phyloP scores from a whole-genome alignment of 2,329 filamentous ascomycete genomes.

The Fusarium luffae region DNA sequence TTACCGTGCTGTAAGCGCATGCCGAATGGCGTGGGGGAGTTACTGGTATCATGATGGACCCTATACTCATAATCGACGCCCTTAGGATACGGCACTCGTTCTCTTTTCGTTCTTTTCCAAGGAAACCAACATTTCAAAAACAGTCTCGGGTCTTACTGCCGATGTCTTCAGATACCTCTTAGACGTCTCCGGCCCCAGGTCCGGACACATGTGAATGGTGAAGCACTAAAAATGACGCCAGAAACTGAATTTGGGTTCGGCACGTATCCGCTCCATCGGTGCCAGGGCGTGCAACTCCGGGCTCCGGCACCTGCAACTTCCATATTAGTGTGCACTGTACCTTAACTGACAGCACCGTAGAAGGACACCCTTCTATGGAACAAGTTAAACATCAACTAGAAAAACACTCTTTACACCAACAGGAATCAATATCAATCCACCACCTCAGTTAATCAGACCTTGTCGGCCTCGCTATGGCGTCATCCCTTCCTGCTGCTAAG shows the following conservation, averaged over 20 bases:
- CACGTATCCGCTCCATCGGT: conserved; percentile 30
- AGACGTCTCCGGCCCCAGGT: conserved; percentile 9
- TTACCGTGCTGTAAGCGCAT: neutral
- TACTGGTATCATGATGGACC: neutral
- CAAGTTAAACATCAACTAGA: conserved; percentile 8
- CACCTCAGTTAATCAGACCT: conserved; percentile 10
- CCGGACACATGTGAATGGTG: conserved; percentile 17
- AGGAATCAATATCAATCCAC: conserved; percentile 18
- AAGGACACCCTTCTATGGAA: conserved; percentile 2
- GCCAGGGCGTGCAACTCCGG: conserved; percentile 21
- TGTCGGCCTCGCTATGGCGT: conserved; percentile 57
- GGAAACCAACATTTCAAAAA: neutral
- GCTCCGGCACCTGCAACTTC: neutral
- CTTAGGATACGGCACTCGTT: neutral
- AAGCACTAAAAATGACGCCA: conserved; percentile 22
- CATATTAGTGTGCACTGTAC: conserved; percentile 24
- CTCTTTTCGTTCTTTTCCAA: neutral
- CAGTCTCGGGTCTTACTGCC: conserved; percentile 29
- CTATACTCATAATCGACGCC: neutral
- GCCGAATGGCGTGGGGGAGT: neutral
- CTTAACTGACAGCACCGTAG: neutral
- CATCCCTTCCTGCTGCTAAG: conserved; percentile 73
- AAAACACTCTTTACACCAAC: conserved; percentile 23
- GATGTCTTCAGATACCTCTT: neutral
- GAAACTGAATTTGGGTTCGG: conserved; percentile 27